phyloP scores from a whole-genome alignment of 2,329 filamentous ascomycete genomes.

The Ceratocystis eucalypticola region DNA sequence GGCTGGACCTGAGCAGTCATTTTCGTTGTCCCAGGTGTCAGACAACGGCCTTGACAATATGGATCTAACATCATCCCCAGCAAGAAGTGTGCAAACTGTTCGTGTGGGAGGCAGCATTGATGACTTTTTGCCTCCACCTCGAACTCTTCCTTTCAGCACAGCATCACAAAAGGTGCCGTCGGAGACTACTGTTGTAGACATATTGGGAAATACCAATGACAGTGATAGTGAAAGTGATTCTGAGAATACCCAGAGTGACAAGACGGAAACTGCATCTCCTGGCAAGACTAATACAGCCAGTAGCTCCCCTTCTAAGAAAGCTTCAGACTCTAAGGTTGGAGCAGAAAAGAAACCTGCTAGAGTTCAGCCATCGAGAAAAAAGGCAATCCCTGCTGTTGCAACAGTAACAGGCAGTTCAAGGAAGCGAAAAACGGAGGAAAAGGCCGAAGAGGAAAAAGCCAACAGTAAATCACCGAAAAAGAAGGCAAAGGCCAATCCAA shows the following conservation, averaged over 20 bases:
- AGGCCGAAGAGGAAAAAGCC: background rate
- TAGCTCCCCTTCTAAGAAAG: background rate
- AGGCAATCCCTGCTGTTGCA: background rate
- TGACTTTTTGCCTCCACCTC: slow-evolving; percentile 15
- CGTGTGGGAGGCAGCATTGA: slow-evolving; percentile 4
- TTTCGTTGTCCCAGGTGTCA: background rate
- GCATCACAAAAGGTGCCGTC: background rate
- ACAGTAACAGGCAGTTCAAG: background rate
- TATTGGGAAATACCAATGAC: background rate
- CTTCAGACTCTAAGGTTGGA: background rate
- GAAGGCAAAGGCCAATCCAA: background rate
- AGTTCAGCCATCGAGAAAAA: background rate
- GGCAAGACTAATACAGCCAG: too few species aligned
- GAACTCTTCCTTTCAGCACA: slow-evolving; percentile 14
- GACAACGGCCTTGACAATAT: background rate
- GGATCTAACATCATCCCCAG: background rate
- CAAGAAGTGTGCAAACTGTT: too few species aligned
- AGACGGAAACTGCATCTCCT: background rate
- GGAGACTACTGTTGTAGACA: background rate
- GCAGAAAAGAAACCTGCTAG: background rate
- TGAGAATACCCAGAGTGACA: background rate
- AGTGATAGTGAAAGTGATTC: background rate
- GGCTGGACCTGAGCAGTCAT: background rate
- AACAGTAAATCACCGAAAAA: background rate
- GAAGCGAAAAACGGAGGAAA: background rate